Conservation (phyloP, 768 basidiomycete species). For the Phanerochaete sordida region DNA sequence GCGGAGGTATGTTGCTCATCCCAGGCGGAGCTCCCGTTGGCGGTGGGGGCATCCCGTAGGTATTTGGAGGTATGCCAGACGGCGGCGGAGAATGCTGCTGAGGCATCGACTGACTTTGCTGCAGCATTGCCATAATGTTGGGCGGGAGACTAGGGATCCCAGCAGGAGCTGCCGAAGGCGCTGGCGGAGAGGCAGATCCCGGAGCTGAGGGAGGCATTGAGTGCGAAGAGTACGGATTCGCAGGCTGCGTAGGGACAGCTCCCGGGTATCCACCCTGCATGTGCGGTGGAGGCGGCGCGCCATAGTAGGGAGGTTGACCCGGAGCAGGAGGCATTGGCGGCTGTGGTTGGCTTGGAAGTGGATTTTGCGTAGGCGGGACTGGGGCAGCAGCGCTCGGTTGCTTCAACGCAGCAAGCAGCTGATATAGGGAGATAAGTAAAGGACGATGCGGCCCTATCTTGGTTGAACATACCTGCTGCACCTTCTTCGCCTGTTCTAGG, state of each 20-base stretch:
- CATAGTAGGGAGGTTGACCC: constrained; percentile 39
- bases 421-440: neutral
- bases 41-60: constrained; percentile 43
- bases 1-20: constrained; percentile 15
- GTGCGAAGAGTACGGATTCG: constrained; percentile 18
- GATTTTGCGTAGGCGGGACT: constrained; percentile 22
- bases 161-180: constrained; percentile 14
- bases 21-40: constrained; percentile 40
- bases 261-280: constrained; percentile 29
- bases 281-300: constrained; percentile 17
- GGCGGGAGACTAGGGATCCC: constrained; percentile 50
- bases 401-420: constrained; percentile 77
- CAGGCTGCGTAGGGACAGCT: constrained; percentile 27
- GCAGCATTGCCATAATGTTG: constrained; percentile 65
- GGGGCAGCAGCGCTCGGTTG: constrained; percentile 50
- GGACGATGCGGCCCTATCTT: neutral
- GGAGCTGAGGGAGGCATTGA: constrained; percentile 28
- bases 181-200: constrained; percentile 26
- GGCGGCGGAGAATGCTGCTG: constrained; percentile 21
- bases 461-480: constrained; percentile 66
- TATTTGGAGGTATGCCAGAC: constrained; percentile 22
- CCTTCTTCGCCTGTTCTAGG: constrained; percentile 82
- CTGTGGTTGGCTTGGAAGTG: constrained; percentile 19
- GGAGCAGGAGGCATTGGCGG: constrained; percentile 25
- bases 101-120: constrained; percentile 40